Evolutionary conservation across 192 early-diverging fungal species (phyloP).

Genomic region (Rhizoclosmatium globosum): DNA sequence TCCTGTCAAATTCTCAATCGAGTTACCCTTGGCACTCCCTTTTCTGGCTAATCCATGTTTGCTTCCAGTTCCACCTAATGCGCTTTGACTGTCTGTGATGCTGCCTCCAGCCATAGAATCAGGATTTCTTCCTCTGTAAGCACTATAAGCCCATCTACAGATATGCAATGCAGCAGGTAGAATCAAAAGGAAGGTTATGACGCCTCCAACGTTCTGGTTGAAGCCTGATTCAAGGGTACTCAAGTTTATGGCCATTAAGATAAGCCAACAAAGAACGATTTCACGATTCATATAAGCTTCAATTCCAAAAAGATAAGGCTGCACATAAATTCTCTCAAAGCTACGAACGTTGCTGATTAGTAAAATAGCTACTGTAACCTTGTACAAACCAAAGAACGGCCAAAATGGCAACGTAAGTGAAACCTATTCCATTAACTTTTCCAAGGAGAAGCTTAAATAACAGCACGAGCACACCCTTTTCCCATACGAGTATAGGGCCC

Average conservation of each 20-base stretch:
- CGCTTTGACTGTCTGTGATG: background rate
- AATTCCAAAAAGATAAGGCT: constrained; percentile 25
- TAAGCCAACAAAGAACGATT: constrained; percentile 25
- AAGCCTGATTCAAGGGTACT: background rate
- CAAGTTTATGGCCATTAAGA: constrained; percentile 29
- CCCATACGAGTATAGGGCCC: constrained; percentile 24
- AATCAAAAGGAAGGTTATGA: constrained; percentile 5
- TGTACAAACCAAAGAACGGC: constrained; percentile 13
- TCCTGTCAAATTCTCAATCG: constrained; percentile 29
- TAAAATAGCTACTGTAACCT: background rate
- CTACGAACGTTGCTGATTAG: background rate
- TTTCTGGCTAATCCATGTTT: background rate
- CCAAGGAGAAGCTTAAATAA: constrained; percentile 22
- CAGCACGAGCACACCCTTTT: constrained; percentile 24
- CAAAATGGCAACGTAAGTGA: constrained; percentile 14
- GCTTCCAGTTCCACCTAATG: background rate
- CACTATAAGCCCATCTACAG: background rate
- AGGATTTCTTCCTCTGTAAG: background rate
- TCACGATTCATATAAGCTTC: constrained; percentile 39
- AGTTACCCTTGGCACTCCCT: constrained; percentile 15
- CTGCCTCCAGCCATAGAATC: background rate
- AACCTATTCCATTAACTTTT: constrained; percentile 17
- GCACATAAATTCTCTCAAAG: constrained; percentile 28
- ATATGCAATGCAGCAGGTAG: constrained; percentile 20
- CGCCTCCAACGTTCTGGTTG: background rate